Evolutionary conservation across 2,329 filamentous ascomycete species (phyloP), one percentile per base, ranked within the genome.

Genomic region (Nothomitra cinnamomea): DNA sequence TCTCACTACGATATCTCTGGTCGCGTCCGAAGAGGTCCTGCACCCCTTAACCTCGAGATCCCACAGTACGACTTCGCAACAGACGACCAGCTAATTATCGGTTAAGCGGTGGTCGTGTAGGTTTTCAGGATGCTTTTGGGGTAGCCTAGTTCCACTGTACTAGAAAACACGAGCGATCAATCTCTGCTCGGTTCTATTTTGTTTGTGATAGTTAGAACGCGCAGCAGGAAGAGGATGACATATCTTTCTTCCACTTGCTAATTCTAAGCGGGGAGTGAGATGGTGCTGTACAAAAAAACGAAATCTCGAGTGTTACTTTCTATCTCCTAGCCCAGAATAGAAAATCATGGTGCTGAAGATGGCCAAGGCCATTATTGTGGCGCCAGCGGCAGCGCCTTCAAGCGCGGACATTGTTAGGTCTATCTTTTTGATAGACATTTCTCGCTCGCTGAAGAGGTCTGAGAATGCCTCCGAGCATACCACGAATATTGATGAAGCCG

Each of bases 1-100:
- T 95, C 89, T 63, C 92, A 98, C 79, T 98, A 98, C 81, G 92
- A 98, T 70, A 96, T 98, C 71, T 96, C 89, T 60, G 92, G 92
- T 70, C 88, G 92, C 73, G 87, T 95, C 79, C 83, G 92, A 77
- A 95, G 87, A 80, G 92, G 92, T 61, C 92, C 92, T 59, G 92
- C 92, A 58, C 92, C 92, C 61, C 80, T 98, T 66, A 98, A 98
- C 79, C 82, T 98, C 67, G 92, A 96, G 76, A 82, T 96, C 61
- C 92, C 90, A 61, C 69, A 72, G 65, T 95, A 95, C 77, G 87
- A 86, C 65, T 96, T 98, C 80, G 82, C 87, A 59, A 85, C 90
- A 68, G 92, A 95, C 12, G 82, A 79, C 67, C 83, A 82, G 72
- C 76, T 98, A 62, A 72, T 96, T 63, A 94, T 98, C 72, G 92